phyloP scores from a whole-genome alignment of 2,329 filamentous ascomycete genomes.

The Trichoderma sp. region DNA sequence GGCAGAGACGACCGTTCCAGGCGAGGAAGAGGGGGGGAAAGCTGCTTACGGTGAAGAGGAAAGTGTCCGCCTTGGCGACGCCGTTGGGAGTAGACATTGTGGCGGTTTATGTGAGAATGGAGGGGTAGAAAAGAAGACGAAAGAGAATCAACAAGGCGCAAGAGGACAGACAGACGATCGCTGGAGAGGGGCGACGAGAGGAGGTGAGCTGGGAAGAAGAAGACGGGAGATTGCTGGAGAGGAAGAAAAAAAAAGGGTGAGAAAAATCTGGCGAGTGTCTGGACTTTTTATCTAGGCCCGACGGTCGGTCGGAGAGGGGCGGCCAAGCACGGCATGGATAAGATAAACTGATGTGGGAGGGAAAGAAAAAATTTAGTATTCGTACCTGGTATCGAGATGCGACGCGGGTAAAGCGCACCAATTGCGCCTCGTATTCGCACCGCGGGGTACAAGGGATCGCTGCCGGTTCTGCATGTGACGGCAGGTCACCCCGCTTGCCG shows the following conservation, averaged over 20 bases:
- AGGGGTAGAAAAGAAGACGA: slow-evolving; percentile 31
- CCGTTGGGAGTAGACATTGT: slow-evolving; percentile 63
- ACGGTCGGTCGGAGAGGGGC: slow-evolving; percentile 16
- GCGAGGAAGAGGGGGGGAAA: background rate
- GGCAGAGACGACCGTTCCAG: background rate
- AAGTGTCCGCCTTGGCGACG: slow-evolving; percentile 60
- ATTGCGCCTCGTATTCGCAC: slow-evolving; percentile 12
- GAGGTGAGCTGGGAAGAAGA: slow-evolving; percentile 3
- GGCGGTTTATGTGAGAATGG: slow-evolving; percentile 37
- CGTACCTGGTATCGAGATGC: background rate
- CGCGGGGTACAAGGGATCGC: background rate
- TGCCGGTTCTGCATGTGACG: background rate
- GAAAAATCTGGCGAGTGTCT: slow-evolving; percentile 9
- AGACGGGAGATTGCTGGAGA: slow-evolving; percentile 1
- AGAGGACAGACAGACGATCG: slow-evolving; percentile 10
- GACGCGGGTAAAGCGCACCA: slow-evolving; percentile 12
- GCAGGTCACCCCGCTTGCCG: slow-evolving; percentile 1
- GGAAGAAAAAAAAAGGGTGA: slow-evolving; percentile 4
- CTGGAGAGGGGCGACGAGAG: background rate
- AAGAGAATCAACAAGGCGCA: slow-evolving; percentile 27
- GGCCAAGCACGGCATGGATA: slow-evolving; percentile 22
- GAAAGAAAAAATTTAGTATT: background rate
- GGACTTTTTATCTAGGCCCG: slow-evolving; percentile 20
- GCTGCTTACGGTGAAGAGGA: slow-evolving; percentile 74
- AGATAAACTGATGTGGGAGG: background rate